Conservation (phyloP, 1,139 yeast genomes). For the Komagataea norvegica region DNA sequence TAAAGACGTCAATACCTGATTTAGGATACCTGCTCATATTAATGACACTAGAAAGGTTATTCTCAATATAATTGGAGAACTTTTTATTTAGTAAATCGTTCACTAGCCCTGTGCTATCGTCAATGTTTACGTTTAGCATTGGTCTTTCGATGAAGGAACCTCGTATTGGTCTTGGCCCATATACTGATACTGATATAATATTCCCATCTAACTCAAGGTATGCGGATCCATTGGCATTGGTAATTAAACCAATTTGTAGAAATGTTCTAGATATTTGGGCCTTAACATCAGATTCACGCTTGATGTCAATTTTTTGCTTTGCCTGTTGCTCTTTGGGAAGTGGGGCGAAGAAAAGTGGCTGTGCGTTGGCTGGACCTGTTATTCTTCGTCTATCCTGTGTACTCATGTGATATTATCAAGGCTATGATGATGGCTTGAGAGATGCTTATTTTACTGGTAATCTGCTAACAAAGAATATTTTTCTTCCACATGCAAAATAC, state of each 20-base stretch:
- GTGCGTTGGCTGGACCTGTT: slow-evolving; percentile 59
- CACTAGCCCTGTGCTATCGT: slow-evolving; percentile 34
- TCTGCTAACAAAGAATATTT: too few species aligned
- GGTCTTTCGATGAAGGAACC: slow-evolving; percentile 73
- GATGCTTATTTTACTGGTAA: too few species aligned
- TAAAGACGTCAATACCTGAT: slow-evolving; percentile 75
- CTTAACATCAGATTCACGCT: slow-evolving; percentile 14
- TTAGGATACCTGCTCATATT: slow-evolving; percentile 78
- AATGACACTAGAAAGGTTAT: slow-evolving; percentile 38
- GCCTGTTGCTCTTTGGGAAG: slow-evolving; percentile 14
- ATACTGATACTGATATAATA: slow-evolving; percentile 61
- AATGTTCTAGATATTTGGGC: slow-evolving; percentile 30
- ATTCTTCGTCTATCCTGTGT: slow-evolving; percentile 62
- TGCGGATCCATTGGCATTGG: slow-evolving; percentile 81
- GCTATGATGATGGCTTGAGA: too few species aligned
- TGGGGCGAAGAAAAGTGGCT: slow-evolving; percentile 41
- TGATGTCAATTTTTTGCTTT: slow-evolving; percentile 3
- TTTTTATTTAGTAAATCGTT: slow-evolving; percentile 29
- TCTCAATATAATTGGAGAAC: slow-evolving; percentile 31
- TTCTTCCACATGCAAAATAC: background rate
- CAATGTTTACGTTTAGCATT: slow-evolving; percentile 61
- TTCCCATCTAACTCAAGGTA: slow-evolving; percentile 61
- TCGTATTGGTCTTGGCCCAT: slow-evolving; percentile 86
- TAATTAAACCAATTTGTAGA: slow-evolving; percentile 57
- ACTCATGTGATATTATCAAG: too few species aligned